Conservation (phyloP, 164 flowering plant species). For the Houttuynia cordata region DNA sequence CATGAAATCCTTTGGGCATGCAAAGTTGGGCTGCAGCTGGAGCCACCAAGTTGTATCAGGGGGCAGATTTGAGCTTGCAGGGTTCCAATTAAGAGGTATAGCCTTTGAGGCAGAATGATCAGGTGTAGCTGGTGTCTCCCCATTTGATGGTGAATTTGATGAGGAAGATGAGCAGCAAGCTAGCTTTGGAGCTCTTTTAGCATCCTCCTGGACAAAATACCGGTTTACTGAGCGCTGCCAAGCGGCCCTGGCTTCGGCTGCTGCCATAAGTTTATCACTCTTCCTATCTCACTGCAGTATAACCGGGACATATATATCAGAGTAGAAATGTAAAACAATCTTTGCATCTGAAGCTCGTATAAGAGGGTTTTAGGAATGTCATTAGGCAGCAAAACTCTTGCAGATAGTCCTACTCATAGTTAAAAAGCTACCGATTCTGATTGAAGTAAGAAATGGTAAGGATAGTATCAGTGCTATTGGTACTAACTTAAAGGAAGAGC, state of each 20-base stretch:
- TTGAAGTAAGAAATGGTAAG: too few species aligned
- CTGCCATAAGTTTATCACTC: constrained; percentile 49
- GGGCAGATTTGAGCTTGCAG: constrained; percentile 16
- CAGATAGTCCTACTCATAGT: too few species aligned
- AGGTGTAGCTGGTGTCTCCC: constrained; percentile 12
- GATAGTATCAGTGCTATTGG: neutral
- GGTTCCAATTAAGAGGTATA: constrained; percentile 21
- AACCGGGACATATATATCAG: neutral
- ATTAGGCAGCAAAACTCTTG: too few species aligned
- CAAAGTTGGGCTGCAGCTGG: constrained; percentile 25
- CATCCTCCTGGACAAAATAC: constrained; percentile 93
- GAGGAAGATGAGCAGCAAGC: constrained; percentile 49
- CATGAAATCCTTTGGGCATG: constrained; percentile 19
- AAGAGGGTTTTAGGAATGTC: too few species aligned
- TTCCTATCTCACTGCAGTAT: neutral
- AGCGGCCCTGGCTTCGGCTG: constrained; percentile 89
- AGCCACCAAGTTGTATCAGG: constrained; percentile 43
- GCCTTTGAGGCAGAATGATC: constrained; percentile 13
- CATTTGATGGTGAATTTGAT: constrained; percentile 14
- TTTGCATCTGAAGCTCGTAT: too few species aligned
- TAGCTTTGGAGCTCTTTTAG: constrained; percentile 61
- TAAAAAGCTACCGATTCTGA: too few species aligned
- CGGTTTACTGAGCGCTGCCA: constrained; percentile 93
- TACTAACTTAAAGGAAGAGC: neutral
- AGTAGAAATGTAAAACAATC: neutral